Evolutionary conservation across 225 moss, liverwort and hornwort species (phyloP), one percentile per base, ranked within the genome.

Genomic region (Marchantia paleacea): DNA sequence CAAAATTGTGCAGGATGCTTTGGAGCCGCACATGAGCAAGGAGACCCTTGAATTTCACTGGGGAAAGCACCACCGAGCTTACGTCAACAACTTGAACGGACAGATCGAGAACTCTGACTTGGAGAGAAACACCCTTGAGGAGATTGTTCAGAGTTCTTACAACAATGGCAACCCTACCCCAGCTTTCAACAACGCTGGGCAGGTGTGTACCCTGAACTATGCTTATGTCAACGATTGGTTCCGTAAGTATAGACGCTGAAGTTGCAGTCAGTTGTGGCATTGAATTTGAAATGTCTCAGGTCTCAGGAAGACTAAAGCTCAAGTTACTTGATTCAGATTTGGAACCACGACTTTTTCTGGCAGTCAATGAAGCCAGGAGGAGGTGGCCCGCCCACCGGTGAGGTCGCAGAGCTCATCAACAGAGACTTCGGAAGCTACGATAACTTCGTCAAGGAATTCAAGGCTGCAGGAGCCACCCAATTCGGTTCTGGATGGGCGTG

Each of bases 331-430:
- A 30, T 73, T 66, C 89, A 95, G 87, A 88, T 88, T 29, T 99
- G 94, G 99, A 99, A 99, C 81, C 99, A 95, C 75, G 94, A 91
- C 68, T 99, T 95, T 73, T 99, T 90, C 81, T 99, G 99, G 99
- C 82, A 85, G 47, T 92, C 88, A 22, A 94, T 99, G 83, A 90
- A 90, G 75, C 85, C 83, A 12, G 91, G 86, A 53, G 99, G 99
- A 16, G 90, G 87, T 75, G 94, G 91, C 18, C 76, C 84, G 57
- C 81, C 92, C 76, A 85, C 70, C 39, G 86, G 91, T 49, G 95
- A 94, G 88, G 52, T 94, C 22, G 53, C 81, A 78, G 82, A 88
- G 24, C 87, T 99, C 14, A 91, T 99, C 13, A 87, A 89, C 57
- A 87, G 88, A 81, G 87, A 83, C 28, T 99, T 99, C 69, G 95